phyloP scores from a whole-genome alignment of 495 filamentous ascomycete genomes.

The Tuber magnatum region DNA sequence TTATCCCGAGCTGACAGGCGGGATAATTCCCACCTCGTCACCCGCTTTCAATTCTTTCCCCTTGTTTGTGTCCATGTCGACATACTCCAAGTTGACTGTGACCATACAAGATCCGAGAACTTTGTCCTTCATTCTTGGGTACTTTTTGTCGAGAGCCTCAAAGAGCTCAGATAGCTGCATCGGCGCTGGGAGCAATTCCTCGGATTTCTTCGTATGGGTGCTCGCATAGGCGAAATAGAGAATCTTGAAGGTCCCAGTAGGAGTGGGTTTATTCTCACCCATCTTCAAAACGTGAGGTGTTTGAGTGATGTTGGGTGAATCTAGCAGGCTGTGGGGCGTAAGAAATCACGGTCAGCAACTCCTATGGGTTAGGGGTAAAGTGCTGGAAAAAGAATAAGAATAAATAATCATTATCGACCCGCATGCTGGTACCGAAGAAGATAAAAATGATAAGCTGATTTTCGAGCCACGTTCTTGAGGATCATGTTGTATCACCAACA shows the following conservation, averaged over 20 bases:
- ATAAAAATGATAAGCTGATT: background rate
- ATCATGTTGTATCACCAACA: conserved; percentile 4
- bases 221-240: conserved; percentile 82
- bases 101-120: conserved; percentile 71
- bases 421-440: background rate
- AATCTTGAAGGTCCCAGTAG: conserved; percentile 55
- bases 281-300: background rate
- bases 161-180: conserved; percentile 61
- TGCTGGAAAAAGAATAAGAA: background rate
- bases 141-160: conserved; percentile 61
- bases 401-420: background rate
- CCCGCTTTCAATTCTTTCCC: conserved; percentile 59
- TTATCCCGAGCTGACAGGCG: conserved; percentile 85
- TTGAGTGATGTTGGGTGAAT: background rate
- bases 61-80: conserved; percentile 55
- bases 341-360: background rate
- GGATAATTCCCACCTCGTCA: conserved; percentile 91
- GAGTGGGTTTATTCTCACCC: background rate
- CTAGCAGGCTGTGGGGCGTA: background rate
- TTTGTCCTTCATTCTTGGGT: conserved; percentile 68
- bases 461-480: background rate
- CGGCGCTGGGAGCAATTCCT: conserved; percentile 67
- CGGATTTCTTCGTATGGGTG: conserved; percentile 62
- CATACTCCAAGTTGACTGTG: conserved; percentile 82
- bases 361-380: background rate